phyloP scores from a whole-genome alignment of 352 stramenopile genomes.

The Halophytophthora batemanensis region DNA sequence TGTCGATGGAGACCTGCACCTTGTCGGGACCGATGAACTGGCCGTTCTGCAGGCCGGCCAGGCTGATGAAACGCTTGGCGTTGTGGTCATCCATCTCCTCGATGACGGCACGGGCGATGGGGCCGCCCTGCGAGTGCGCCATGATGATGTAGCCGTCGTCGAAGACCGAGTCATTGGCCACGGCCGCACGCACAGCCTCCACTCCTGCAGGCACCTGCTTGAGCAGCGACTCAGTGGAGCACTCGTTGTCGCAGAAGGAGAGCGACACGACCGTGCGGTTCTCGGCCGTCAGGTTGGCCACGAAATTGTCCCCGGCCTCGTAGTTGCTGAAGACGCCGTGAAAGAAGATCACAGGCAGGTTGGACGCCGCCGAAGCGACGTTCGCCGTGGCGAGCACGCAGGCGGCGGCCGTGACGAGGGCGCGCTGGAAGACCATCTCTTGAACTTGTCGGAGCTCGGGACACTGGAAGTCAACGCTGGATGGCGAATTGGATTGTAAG shows the following conservation, averaged over 20 bases:
- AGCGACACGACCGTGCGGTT: constrained; percentile 29
- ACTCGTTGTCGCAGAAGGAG: constrained; percentile 33
- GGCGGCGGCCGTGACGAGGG: too few relatives aligned
- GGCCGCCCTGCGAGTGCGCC: constrained; percentile 40
- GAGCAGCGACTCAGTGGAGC: constrained; percentile 25
- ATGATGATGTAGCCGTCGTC: constrained; percentile 46
- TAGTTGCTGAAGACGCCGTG: constrained; percentile 32
- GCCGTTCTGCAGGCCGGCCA: constrained; percentile 42
- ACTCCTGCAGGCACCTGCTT: constrained; percentile 38
- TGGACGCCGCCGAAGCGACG: too few relatives aligned
- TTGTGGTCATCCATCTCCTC: constrained; percentile 64
- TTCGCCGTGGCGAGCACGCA: too few relatives aligned
- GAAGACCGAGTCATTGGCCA: constrained; percentile 16
- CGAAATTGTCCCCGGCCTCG: constrained; percentile 17
- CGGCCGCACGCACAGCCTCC: constrained; percentile 27
- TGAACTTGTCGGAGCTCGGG: too few relatives aligned
- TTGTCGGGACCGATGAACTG: constrained; percentile 50
- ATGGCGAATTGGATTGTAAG: too few relatives aligned
- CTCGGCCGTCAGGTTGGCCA: constrained; percentile 30
- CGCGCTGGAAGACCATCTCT: too few relatives aligned
- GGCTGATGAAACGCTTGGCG: constrained; percentile 37
- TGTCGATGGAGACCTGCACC: too few relatives aligned
- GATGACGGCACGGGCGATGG: constrained; percentile 39
- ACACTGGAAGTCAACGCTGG: too few relatives aligned
- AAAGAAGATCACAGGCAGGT: constrained; percentile 51